Evolutionary conservation across 2,329 filamentous ascomycete species (phyloP), one percentile per base, ranked within the genome.

Genomic region (Thielaviopsis euricoi): DNA sequence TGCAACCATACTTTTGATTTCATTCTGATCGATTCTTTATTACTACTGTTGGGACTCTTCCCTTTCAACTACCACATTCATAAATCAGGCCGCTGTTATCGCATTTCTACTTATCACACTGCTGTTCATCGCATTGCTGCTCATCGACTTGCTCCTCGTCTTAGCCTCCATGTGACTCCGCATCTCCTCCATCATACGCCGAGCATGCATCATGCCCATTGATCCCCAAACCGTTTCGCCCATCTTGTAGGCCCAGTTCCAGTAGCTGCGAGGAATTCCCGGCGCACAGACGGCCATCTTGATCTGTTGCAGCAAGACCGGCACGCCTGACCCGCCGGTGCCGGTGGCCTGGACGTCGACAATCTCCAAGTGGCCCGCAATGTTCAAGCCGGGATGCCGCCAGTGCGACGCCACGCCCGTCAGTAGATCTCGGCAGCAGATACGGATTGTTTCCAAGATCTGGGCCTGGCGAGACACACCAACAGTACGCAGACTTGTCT

Each of bases 161-260:
- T 26, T 26, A 4, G 4, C 25, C 25, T 26, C 25, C 25, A 26
- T 26, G 9, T 26, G 25, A 26, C 4, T 9, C 25, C 25, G 48
- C 37, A 52, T 61, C 48, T 66, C 62, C 13, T 61, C 61, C n/a
- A 56, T 62, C 72, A 75, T 73, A 19, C 68, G 66, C 57, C 70
- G 69, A 1, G 75, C 76, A 61, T 77, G 73, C 37, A 74, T 66
- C 72, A 79, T 77, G 9, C 76, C 76, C 66, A 77, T 73, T 49
- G 74, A 71, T 53, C 69, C 67, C 73, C 74, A 79, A 13, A 78
- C 71, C 10, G 74, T 74, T 50, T 76, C 72, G 57, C 78, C 65
- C 19, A 74, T 66, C 17, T 65, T 67, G 55, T 75, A 64, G 0
- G 72, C 68, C 75, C 76, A 79, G 22, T 69, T 61, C 67, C 71